Evolutionary conservation across 805 yeast species (phyloP), one percentile per base, ranked within the genome.

Genomic region (Dipodascus albidus): DNA sequence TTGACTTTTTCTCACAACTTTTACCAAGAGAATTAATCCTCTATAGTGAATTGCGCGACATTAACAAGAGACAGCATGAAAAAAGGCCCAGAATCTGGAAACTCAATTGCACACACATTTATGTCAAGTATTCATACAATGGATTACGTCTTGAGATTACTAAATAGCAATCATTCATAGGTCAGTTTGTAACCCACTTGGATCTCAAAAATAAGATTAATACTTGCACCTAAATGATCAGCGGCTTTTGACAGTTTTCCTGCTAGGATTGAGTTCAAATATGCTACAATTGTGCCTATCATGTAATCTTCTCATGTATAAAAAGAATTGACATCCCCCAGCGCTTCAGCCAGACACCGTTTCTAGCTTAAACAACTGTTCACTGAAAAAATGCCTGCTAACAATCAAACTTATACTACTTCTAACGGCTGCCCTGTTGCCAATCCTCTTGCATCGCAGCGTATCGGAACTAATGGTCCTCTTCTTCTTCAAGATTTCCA

Each of bases 401-500:
- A 38, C 44, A 38, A 38, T 19, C 17, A 38, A 38, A n/a, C 17
- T 17, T 77, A 74, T 66, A 63, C 85, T 17, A 69, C 76, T 27
- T 71, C 80, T 48, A 76, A 74, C 58, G 85, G 85, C 50, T 77
- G 77, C 56, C 80, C 82, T 15, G 74, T 75, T 53, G 66, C 71
- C 49, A 58, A 48, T 53, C 61, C 50, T 22, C 54, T 51, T 33
- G 50, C 54, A 2, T 22, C 55, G 14, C 55, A 85, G 67, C 75
- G 93, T 67, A 70, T 85, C 33, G 84, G 91, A 20, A 67, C 81
- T 56, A 79, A 81, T 59, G 96, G 96, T 38, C 96, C 95, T 3
- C 70, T 87, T 59, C 72, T 87, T 56, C 71, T 87, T 62, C 95
- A 87, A 67, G 96, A 87, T 67, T 83, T 85, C 71, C 82, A 82